Base-by-base conservation (phyloP, 805 yeast species). In the Pichia manshurica region DNA sequence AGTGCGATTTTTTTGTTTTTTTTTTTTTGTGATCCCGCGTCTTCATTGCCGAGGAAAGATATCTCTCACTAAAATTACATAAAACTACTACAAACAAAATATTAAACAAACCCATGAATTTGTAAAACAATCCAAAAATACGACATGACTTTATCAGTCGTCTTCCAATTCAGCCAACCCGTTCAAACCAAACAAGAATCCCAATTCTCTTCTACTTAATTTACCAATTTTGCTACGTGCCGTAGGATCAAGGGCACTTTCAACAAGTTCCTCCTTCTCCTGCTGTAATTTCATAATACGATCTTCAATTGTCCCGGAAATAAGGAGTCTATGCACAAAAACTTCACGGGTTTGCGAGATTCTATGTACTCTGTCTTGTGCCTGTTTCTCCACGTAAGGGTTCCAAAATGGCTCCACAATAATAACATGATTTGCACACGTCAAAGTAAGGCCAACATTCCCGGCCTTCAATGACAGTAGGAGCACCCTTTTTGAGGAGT, bases 341-440 rank as follows among this genome's bases (percentile, higher is more conserved):
- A 93, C 99, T 35, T 82, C 83, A 47, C 79, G 73, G 25, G 78
- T 74, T 67, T 93, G 99, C 5, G 98, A 96, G 52, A 93, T 88
- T 64, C 99, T 77, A 67, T 93, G 91, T 8, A 95, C 95, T 54
- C 99, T 78, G 61, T 89, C 99, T 76, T 87, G 87, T 0, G 99
- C 99, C 68, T 93, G 99, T 42, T 87, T 96, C 66, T 93, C 98
- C 8, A 91, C 96, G 63, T 76, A 93, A 2, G 98, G 98, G 61
- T 93, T 93, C 99, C 99, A 93, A 64, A 89, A 93, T 16, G 98
- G 97, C 63, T 93, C 99, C 70, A 87, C 75, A 12, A 93, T 77
- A 40, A 93, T 79, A 12, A 90, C 96, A 63, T 88, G 96, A 33
- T 87, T 84, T 1, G 99, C 99, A 68, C 95, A 86, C 0, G 97